Base-by-base conservation (phyloP, 345 rosid genomes). In the Gynandropsis gynandra region DNA sequence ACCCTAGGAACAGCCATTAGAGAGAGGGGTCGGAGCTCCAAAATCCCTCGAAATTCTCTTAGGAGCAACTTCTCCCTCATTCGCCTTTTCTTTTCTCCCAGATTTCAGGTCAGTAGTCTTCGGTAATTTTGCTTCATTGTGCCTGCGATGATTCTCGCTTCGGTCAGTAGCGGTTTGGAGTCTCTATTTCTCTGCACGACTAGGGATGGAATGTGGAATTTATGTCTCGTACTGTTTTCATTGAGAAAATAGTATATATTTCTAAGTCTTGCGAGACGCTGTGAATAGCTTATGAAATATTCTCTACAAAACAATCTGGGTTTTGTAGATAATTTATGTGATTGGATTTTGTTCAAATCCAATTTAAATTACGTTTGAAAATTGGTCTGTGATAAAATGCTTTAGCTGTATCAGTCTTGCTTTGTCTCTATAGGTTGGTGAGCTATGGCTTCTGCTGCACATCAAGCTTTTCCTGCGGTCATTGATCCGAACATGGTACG, bases 1-100 rank as follows among this genome's bases (percentile, higher is more conserved):
- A 80, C 83, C 90, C 90, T 77, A 80, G 72, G 58, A 31, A 63
- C 27, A 65, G 59, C 72, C 72, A 49, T 52, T 44, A 46, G n/a
- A 38, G 16, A 18, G 29, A 38, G 54, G 53, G 2, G 7, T 42
- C 52, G 18, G 15, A 27, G 8, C 58, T 68, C 49, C 62, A 45
- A 45, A 8, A 4, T 19, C n/a, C 10, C 19, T 1, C 13, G 1
- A 7, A 14, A 14, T 7, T 21, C 50, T 18, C 29, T 45, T 7
- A 13, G 12, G 13, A 19, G 39, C 49, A 63, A 20, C 36, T 54
- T 46, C 15, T 50, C 4, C 5, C 13, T 36, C 56, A 20, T 7
- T 56, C 17, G 8, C 9, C 12, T 12, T 52, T 11, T 12, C 44
- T 52, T 37, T n/a, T 60, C 35, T 14, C 1, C 5, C 7, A 7